These are phyloP conservation scores for Sclerotinia minor DNA, from an alignment of 2,329 filamentous ascomycete species.

Conservation along the genomic window DNA sequence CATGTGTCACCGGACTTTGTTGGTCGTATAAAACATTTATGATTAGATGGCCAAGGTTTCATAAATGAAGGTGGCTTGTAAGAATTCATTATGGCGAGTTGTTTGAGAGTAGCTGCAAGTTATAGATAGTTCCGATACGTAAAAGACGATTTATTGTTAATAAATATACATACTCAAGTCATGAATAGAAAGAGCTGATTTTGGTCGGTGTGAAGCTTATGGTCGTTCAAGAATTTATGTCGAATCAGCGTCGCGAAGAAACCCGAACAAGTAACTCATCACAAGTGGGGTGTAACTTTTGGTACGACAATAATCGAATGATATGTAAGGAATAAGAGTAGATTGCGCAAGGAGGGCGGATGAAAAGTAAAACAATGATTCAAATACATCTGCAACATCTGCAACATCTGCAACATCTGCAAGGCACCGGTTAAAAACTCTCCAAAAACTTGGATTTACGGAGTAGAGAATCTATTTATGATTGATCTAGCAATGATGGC, in stretches of 20 bases:
- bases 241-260: neutral
- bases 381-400: conserved; percentile 11
- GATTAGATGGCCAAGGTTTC: conserved; percentile 2
- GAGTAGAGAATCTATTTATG: neutral
- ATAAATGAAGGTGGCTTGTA: conserved; percentile 13
- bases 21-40: conserved; percentile 1
- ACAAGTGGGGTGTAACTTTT: neutral
- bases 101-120: neutral
- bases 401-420: conserved; percentile 13
- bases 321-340: conserved; percentile 3
- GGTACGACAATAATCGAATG: conserved; percentile 7
- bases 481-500: neutral
- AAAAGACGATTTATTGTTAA: neutral
- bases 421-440: conserved; percentile 1
- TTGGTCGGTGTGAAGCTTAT: neutral
- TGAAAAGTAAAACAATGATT: conserved; percentile 4
- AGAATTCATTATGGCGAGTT: neutral
- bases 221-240: neutral
- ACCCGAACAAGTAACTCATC: neutral
- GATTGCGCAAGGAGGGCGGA: neutral
- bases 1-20: neutral
- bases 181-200: neutral
- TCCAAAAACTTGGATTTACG: neutral
- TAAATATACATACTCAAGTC: neutral
- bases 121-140: neutral